Base-by-base conservation (phyloP, 331 rosid genomes). In the Stylosanthes scabra region DNA sequence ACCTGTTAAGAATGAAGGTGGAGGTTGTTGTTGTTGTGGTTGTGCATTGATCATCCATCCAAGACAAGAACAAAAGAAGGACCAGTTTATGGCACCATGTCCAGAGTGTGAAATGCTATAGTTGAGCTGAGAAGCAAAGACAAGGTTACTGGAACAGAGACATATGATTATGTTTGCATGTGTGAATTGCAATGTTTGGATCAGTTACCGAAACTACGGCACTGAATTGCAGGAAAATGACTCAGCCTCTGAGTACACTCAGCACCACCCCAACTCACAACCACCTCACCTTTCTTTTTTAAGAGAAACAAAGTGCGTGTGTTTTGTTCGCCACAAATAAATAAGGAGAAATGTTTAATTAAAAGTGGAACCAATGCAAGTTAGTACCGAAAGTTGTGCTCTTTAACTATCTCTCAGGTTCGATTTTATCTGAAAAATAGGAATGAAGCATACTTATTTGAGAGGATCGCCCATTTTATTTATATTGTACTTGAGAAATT, bases 321-420 rank as follows among this genome's bases (percentile, higher is more conserved):
- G 87, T 78, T 74, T 76, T 82, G 85, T 82, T 64, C 49, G 41
- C 27, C 54, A 60, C 57, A 10, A 83, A 86, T 14, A 8, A 68
- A 72, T 20, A 20, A 20, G 25, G 25, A 20, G 25, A 20, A 20
- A 20, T 20, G 25, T 20, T 20, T 20, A 20, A 20, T 20, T 20
- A 20, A 20, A 20, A 20, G 25, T 20, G 25, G 25, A 20, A 20
- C 25, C 25, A 20, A 20, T 0, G 25, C 25, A 20, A 20, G 25
- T 20, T 20, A 20, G 25, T 1, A 20, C 25, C 25, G 25, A 20
- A 20, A 1, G 1, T 1, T 20, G 1, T 20, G 25, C 25, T 20
- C 25, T 20, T 20, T 20, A 20, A 20, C 25, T 20, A 20, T 20
- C 25, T 20, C 25, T 20, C 25, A 20, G 25, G 25, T 20, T 20